Base-by-base conservation (phyloP, 1,284 basidiomycete genomes). In the Sporisorium exsertum region DNA sequence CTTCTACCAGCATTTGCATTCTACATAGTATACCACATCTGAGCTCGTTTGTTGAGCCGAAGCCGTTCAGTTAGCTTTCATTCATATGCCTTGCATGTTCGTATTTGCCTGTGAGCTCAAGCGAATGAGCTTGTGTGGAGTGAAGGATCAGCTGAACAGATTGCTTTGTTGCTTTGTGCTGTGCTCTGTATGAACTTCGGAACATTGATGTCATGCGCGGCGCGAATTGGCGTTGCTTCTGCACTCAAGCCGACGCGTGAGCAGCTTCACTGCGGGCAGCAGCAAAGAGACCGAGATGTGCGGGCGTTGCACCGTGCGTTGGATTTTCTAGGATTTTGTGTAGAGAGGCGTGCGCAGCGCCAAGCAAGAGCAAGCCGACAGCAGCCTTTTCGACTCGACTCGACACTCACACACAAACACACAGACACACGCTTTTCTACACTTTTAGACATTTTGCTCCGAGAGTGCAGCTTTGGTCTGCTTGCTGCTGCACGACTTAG, bases 201-300 rank as follows among this genome's bases (percentile, higher is more conserved):
- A 27, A 47, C 3, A 16, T 52, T 54, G 26, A 54, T 54, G 37
- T 42, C 53, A 54, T 42, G 24, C 37, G 37, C 53, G 53, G 40
- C 53, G 40, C 53, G 53, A 29, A 42, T 3, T 27, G 20, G 47
- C 47, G 18, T 20, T 50, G 29, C 43, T 40, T 40, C 16, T 27
- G 47, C 45, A 18, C 22, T 24, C 37, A 43, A 24, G 52, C 10
- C 40, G 37, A 43, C 43, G 43, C 32, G 46, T 27, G 29, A 50
- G 56, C 24, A n/a, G n/a, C 10, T 7, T 9, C 10, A 29, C 5
- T 18, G 13, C 12, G 47, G 47, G 47, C 27, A 50, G 26, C 29
- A 18, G 5, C 3, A 27, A 32, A 40, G 37, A 5, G 7, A 18
- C 37, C 3, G 35, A 37, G 35, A 40, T n/a, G 37, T 3, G 13